phyloP scores from a whole-genome alignment of 2,329 filamentous ascomycete genomes.

The Cylindrodendrum hubeiense region DNA sequence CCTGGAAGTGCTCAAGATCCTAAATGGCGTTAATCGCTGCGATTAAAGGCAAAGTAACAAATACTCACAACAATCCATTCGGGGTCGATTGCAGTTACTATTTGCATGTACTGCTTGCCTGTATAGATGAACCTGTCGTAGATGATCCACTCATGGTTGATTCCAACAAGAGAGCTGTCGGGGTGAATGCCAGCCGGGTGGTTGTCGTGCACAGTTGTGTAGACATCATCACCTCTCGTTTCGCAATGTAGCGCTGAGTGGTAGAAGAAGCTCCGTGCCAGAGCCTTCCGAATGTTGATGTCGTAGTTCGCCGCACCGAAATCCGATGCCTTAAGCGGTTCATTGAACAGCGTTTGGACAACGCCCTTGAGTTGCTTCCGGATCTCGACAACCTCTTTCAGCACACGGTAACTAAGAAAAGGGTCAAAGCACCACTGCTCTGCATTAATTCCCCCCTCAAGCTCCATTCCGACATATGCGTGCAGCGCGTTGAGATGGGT shows the following conservation, averaged over 20 bases:
- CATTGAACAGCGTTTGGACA: no score
- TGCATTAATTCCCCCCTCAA: no score
- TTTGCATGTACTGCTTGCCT: slow-evolving; percentile 97
- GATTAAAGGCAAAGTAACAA: no score
- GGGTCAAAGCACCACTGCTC: no score
- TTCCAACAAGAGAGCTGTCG: slow-evolving; percentile 88
- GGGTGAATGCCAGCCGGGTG: slow-evolving; percentile 82
- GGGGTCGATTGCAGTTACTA: slow-evolving; percentile 89
- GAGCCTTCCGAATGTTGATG: slow-evolving; percentile 14
- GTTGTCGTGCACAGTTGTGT: slow-evolving; percentile 90
- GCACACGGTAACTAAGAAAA: no score
- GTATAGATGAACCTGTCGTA: slow-evolving; percentile 69
- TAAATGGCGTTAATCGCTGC: no score
- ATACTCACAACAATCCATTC: slow-evolving; percentile 79
- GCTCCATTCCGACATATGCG: no score
- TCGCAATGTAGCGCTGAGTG: slow-evolving; percentile 94
- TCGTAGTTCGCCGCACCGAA: background rate
- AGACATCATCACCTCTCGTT: slow-evolving; percentile 73
- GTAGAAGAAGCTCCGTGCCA: slow-evolving; percentile 82
- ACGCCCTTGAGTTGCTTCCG: no score
- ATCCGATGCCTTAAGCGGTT: no score
- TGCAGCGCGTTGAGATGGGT: no score
- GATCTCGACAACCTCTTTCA: no score
- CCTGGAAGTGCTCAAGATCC: no score
- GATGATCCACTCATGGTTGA: slow-evolving; percentile 93